Evolutionary conservation across 2,329 filamentous ascomycete species (phyloP).

Genomic region (Alternaria sp.): DNA sequence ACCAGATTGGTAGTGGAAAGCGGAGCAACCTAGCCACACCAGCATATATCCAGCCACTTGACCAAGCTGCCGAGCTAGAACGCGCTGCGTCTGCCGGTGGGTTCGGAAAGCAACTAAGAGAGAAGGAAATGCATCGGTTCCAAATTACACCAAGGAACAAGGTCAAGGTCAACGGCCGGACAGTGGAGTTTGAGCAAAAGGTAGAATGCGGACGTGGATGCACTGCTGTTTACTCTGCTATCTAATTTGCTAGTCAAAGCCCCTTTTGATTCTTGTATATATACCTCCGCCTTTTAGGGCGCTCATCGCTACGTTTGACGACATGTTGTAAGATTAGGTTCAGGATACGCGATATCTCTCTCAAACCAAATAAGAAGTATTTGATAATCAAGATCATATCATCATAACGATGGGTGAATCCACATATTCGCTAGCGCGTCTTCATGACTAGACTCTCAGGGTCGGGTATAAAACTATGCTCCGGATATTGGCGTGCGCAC

Average conservation of each 20-base stretch:
- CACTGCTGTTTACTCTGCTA: conserved; percentile 60
- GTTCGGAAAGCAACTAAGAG: conserved; percentile 58
- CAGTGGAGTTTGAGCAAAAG: conserved; percentile 81
- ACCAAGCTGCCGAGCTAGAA: conserved; percentile 66
- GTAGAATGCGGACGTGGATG: conserved; percentile 89
- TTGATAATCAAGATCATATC: neutral
- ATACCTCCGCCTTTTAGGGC: conserved; percentile 13
- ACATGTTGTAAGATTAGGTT: conserved; percentile 12
- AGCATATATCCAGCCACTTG: conserved; percentile 79
- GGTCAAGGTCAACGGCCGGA: conserved; percentile 74
- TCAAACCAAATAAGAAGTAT: conserved; percentile 3
- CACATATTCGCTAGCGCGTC: neutral
- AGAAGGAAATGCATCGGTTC: conserved; percentile 76
- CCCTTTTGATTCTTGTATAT: conserved; percentile 8
- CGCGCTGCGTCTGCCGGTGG: conserved; percentile 29
- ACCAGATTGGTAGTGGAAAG: conserved; percentile 91
- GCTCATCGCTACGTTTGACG: neutral
- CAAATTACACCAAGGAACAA: conserved; percentile 81
- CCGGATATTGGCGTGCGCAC: neutral
- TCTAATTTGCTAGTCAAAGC: conserved; percentile 1
- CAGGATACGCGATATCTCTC: neutral
- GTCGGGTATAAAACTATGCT: neutral
- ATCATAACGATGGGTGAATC: neutral
- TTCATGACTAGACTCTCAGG: neutral
- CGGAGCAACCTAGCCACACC: conserved; percentile 81